Conservation (phyloP, 192 early-diverging fungal genomes). For the Entrophospora sp. region DNA sequence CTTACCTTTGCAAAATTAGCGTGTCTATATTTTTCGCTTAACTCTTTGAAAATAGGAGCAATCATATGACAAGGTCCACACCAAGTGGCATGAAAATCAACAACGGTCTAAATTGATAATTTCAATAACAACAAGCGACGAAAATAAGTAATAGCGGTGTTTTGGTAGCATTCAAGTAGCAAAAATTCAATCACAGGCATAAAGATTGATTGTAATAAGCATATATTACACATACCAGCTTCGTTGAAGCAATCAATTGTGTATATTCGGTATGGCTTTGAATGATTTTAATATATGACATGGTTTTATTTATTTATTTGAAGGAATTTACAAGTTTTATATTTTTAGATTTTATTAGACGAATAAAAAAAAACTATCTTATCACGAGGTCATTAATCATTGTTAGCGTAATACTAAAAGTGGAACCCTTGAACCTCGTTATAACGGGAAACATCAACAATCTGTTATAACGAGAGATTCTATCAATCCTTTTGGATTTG, state of each 20-base stretch:
- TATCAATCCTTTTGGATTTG: no score
- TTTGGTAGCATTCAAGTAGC: background rate
- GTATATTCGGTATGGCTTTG: background rate
- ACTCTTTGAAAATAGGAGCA: constrained; percentile 41
- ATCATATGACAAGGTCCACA: constrained; percentile 47
- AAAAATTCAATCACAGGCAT: background rate
- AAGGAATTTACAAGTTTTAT: no score
- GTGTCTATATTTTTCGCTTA: constrained; percentile 38
- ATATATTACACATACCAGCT: constrained; percentile 1
- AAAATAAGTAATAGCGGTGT: no score
- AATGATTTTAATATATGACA: constrained; percentile 15
- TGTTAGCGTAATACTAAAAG: no score
- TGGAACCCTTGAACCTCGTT: no score
- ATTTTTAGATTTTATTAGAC: no score
- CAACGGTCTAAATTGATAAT: constrained; percentile 33
- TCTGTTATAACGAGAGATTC: no score
- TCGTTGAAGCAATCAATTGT: constrained; percentile 1
- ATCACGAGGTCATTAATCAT: no score
- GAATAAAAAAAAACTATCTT: no score
- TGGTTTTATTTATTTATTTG: no score
- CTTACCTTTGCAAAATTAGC: constrained; percentile 45
- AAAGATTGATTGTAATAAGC: no score
- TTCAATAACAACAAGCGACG: background rate
- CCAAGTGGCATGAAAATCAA: constrained; percentile 44
- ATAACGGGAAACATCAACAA: no score